Base-by-base conservation (phyloP, 306 rosid genomes). In the Rosa rugosa region DNA sequence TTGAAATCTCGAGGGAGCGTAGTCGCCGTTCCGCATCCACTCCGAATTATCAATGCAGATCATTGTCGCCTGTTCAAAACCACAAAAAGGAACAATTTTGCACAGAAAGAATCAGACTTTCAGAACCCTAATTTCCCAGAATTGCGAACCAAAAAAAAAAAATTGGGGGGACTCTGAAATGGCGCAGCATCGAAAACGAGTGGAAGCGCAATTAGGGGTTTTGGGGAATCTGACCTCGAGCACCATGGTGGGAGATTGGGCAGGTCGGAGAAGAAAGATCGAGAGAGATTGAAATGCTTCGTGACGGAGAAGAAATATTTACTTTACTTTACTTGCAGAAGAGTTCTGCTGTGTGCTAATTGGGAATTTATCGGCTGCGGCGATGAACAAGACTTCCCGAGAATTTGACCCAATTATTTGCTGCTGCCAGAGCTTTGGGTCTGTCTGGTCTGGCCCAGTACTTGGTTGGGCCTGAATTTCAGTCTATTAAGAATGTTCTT, bases 11-110 rank as follows among this genome's bases (percentile, higher is more conserved):
- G 94, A 85, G 34, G 98, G 98, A 40, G 94, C 10, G 69, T 90
- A 94, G 69, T 94, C 98, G 5, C 98, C 98, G 70, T 94, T 94
- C 14, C 98, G 92, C 97, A 91, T 93, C 99, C 99, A 96, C 78
- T 96, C 97, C 10, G 98, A 96, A 84, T 96, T 91, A 81, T 96
- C 99, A 51, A 96, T 89, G 66, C 98, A 93, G 86, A 96, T 96
- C 98, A 96, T 88, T 3, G 99, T 95, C 45, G 98, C 98, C 99
- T 96, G 64, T 17, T 40, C 9, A 65, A 5, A 56, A 50, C 22
- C 27, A 25, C 56, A 72, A 42, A 42, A 63, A 25, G 5, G 46
- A 62, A 1, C 44, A 54, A 56, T 46, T 3, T 12, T 10, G 62
- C 20, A 13, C 22, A 44, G 23, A 65, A 77, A 63, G 20, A 49